Conservation (phyloP, 2,329 filamentous ascomycete genomes). For the Fusarium floridanum region DNA sequence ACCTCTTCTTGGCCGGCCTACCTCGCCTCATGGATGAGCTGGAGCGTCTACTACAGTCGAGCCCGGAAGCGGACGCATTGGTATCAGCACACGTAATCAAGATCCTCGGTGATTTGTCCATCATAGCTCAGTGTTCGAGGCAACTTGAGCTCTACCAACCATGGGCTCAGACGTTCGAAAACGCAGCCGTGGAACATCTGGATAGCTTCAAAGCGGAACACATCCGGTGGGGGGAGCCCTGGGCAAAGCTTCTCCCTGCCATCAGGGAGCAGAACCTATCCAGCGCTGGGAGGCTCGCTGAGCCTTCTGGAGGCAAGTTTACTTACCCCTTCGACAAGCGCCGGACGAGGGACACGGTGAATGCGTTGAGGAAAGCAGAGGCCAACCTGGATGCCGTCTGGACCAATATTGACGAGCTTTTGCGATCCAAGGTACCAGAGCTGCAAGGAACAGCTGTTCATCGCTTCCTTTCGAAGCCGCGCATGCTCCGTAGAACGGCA, state of each 20-base stretch:
- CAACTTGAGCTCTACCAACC: conserved; percentile 63
- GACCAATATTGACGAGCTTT: conserved; percentile 14
- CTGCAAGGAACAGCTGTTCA: conserved; percentile 45
- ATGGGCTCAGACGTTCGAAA: conserved; percentile 59
- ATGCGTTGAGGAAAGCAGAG: conserved; percentile 61
- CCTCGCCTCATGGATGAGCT: conserved; percentile 61
- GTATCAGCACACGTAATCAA: conserved; percentile 54
- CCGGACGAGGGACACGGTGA: conserved; percentile 59
- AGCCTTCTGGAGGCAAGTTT: conserved; percentile 57
- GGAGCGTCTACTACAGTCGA: conserved; percentile 57
- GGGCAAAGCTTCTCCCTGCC: conserved; percentile 26
- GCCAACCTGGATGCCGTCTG: conserved; percentile 49
- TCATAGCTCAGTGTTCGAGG: conserved; percentile 58
- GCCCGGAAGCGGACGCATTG: conserved; percentile 52
- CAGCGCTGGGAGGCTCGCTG: conserved; percentile 39
- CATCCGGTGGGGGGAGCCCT: conserved; percentile 12
- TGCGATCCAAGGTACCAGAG: conserved; percentile 18
- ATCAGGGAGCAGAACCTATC: conserved; percentile 28
- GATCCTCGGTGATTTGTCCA: conserved; percentile 59
- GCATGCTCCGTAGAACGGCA: conserved; percentile 61
- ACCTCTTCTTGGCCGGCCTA: conserved; percentile 51
- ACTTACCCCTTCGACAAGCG: conserved; percentile 59
- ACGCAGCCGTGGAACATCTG: conserved; percentile 37
- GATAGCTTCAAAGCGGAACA: conserved; percentile 48
- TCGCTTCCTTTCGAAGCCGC: conserved; percentile 49